Evolutionary conservation across 257 asterid species (phyloP), one percentile per base, ranked within the genome.

Genomic region (Marsdenia floribunda): DNA sequence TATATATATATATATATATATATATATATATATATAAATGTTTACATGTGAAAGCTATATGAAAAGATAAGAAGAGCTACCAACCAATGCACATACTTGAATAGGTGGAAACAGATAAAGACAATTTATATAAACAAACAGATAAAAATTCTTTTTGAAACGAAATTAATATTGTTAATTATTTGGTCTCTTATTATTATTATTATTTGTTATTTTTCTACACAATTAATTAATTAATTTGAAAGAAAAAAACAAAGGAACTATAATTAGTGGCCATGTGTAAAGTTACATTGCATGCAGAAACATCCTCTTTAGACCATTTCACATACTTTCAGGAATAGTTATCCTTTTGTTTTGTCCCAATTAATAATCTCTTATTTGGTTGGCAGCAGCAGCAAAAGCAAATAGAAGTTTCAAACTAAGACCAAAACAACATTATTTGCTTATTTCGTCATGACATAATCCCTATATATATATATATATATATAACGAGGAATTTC

Each of bases 291-390:
- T 2, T 38, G 29, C 52, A 66, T 38, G 50, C n/a, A 26, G n/a
- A 52, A 66, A 66, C 71, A 66, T 66, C 71, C 71, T 19, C 71
- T 40, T 66, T 66, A 21, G 71, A 3, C 71, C 71, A 38, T 66
- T 66, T 66, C 22, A 18, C 50, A 18, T 66, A 38, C 71, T 38
- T 66, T 66, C 71, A 66, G 71, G 52, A 38, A 38, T 21, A 66
- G 71, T 65, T 3, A 2, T 6, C 59, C 49, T 7, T 44, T 44
- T 44, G 49, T 66, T 21, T 66, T 66, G 52, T 38, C 71, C 50
- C 29, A 38, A 38, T 6, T 7, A 19, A 38, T 3, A 16, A 0
- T 52, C 57, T 52, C 21, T 44, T 14, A 3, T 8, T 14, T 18
- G 71, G 2, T 40, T 38, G 12, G 52, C 66, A 12, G 40, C 40